Conservation (phyloP, 768 basidiomycete species). For the Lactarius deliciosus region DNA sequence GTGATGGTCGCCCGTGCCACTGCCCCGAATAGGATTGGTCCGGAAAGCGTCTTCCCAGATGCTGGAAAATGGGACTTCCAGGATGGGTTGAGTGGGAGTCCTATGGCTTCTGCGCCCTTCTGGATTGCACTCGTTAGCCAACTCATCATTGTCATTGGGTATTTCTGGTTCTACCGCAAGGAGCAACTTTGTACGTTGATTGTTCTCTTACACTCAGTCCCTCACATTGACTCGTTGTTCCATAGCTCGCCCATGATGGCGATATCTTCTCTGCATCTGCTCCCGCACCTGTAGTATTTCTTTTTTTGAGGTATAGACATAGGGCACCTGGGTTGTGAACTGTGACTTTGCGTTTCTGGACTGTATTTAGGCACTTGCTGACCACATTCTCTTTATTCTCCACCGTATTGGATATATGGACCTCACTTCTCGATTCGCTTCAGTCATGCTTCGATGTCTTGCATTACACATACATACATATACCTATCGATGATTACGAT, state of each 20-base stretch:
- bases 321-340: slow-evolving; percentile 18
- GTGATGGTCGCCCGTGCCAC: slow-evolving; percentile 93
- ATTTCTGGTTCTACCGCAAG: slow-evolving; percentile 97
- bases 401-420: slow-evolving; percentile 17
- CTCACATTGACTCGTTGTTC: slow-evolving; percentile 3
- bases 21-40: slow-evolving; percentile 86
- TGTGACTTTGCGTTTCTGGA: slow-evolving; percentile 14
- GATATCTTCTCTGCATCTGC: slow-evolving; percentile 25
- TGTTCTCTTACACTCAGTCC: background rate
- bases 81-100: slow-evolving; percentile 70
- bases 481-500: slow-evolving; percentile 20
- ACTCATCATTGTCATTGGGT: slow-evolving; percentile 82
- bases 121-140: slow-evolving; percentile 84
- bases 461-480: slow-evolving; percentile 19
- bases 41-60: slow-evolving; percentile 88
- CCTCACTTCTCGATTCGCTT: slow-evolving; percentile 7
- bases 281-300: slow-evolving; percentile 25
- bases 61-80: slow-evolving; percentile 87
- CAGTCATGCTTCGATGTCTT: slow-evolving; percentile 25
- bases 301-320: slow-evolving; percentile 16
- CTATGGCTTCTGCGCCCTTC: slow-evolving; percentile 81
- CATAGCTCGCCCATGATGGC: slow-evolving; percentile 35
- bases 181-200: slow-evolving; percentile 75
- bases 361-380: slow-evolving; percentile 29
- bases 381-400: slow-evolving; percentile 24